Evolutionary conservation across 352 stramenopile genomes (phyloP).

Genomic region (Pythium biforme): DNA sequence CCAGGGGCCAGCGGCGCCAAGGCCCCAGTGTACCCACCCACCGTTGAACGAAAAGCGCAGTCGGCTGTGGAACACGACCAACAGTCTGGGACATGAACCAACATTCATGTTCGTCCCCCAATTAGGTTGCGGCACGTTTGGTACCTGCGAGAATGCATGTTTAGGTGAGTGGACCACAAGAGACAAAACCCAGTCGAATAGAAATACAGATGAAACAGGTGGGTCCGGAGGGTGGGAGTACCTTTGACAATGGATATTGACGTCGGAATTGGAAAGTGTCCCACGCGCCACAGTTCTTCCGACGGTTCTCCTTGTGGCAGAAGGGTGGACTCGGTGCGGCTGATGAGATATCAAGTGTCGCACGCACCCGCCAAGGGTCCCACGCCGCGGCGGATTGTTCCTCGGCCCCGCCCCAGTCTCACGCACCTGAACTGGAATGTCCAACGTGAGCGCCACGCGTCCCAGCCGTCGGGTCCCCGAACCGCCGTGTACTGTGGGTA

Average conservation of each 20-base stretch:
- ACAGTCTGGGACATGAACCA: constrained; percentile 1
- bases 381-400: no score
- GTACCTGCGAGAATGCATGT: constrained; percentile 1
- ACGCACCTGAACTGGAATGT: neutral
- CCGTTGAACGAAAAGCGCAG: neutral
- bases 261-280: neutral
- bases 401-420: neutral
- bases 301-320: neutral
- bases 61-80: neutral
- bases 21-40: neutral
- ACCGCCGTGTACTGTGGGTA: neutral
- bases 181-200: neutral
- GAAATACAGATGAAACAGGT: neutral
- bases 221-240: neutral
- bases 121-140: neutral
- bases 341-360: constrained; percentile 8
- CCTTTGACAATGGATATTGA: constrained; percentile 8
- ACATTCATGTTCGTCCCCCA: neutral
- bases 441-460: neutral
- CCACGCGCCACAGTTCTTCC: neutral
- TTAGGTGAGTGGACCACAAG: neutral
- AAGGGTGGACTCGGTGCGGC: neutral
- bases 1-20: no score
- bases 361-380: no score
- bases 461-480: neutral